phyloP scores from a whole-genome alignment of 2,329 filamentous ascomycete genomes.

The Diaporthe sp. region DNA sequence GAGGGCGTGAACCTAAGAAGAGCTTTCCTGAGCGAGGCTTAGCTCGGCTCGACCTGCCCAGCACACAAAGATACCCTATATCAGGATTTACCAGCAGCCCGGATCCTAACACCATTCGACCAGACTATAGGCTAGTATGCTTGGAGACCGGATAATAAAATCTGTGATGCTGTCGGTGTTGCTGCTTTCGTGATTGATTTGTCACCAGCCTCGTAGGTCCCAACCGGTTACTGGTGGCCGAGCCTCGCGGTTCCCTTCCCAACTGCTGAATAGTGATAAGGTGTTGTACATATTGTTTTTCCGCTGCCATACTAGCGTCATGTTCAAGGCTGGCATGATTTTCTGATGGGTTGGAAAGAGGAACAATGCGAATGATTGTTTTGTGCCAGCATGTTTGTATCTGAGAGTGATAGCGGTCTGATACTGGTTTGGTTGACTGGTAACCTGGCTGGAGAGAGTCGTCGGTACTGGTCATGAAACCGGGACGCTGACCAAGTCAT shows the following conservation, averaged over 20 bases:
- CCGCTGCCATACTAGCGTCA: neutral
- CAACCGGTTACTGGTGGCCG: neutral
- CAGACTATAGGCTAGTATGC: neutral
- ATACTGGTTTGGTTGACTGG: neutral
- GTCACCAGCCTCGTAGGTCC: neutral
- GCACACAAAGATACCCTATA: neutral
- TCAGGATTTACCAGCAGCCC: neutral
- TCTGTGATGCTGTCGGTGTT: neutral
- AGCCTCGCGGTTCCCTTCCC: too few species aligned
- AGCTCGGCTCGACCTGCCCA: neutral
- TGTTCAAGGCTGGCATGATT: neutral
- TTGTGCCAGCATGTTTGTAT: neutral
- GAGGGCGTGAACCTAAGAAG: neutral
- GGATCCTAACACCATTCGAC: neutral
- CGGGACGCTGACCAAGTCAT: neutral
- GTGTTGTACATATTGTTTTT: neutral
- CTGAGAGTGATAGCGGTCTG: neutral
- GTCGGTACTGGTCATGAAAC: neutral
- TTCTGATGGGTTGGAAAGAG: neutral
- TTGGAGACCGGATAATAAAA: too few species aligned
- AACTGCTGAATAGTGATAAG: neutral
- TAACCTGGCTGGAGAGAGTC: neutral
- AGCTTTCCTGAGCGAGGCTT: neutral
- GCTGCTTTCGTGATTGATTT: neutral
- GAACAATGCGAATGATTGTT: neutral